Evolutionary conservation across 139 green algal genomes (phyloP).

Genomic region (Coelastrella sp.): DNA sequence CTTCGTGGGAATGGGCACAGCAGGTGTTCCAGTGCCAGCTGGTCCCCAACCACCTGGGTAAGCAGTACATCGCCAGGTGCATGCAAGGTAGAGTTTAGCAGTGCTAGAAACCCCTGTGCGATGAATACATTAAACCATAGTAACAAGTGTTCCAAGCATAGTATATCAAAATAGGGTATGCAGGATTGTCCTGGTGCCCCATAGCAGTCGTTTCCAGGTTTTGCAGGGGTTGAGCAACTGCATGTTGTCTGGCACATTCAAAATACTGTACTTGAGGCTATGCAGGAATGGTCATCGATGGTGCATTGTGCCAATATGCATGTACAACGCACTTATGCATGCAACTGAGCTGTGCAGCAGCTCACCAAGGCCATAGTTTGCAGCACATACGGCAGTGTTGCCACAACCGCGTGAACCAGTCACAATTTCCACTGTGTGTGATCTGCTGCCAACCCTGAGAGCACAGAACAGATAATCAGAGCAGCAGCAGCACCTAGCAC

Average conservation of each 20-base stretch:
- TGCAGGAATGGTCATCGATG: too few species aligned
- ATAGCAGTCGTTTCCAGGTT: too few species aligned
- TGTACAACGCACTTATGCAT: too few species aligned
- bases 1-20: not conserved
- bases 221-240: too few species aligned
- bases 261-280: too few species aligned
- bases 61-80: too few species aligned
- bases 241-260: too few species aligned
- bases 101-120: not conserved
- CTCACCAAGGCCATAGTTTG: not conserved
- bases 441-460: constrained; percentile 17
- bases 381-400: not conserved
- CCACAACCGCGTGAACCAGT: not conserved
- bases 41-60: constrained; percentile 31
- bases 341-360: too few species aligned
- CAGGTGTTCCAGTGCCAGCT: not conserved
- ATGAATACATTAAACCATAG: not conserved
- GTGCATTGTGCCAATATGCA: not conserved
- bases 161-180: too few species aligned
- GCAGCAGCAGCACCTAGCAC: not conserved
- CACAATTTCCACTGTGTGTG: constrained; percentile 10
- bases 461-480: not conserved
- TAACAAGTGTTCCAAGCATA: too few species aligned
- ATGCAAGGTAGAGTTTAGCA: too few species aligned
- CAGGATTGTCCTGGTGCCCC: too few species aligned